Evolutionary conservation across 306 rosid genomes (phyloP).

Genomic region (Begonia fuchsioides): DNA sequence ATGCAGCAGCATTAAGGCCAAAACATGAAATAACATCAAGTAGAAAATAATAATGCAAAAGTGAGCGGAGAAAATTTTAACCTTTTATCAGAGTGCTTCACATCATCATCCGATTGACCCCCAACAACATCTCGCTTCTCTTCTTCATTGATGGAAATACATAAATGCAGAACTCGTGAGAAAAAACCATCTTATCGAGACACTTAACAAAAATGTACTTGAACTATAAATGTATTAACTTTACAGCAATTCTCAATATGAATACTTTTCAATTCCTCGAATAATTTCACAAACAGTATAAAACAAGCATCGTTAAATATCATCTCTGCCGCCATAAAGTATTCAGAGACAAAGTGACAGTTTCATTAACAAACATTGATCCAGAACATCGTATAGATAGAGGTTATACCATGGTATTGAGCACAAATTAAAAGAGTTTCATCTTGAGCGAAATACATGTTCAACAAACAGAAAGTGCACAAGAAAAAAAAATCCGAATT

Average conservation of each 20-base stretch:
- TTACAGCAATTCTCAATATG: too few relatives aligned
- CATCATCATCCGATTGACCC: constrained; percentile 22
- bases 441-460: too few relatives aligned
- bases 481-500: neutral
- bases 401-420: neutral
- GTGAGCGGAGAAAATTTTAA: constrained; percentile 8
- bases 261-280: too few relatives aligned
- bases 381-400: neutral
- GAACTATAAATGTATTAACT: too few relatives aligned
- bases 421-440: neutral
- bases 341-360: neutral
- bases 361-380: neutral
- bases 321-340: too few relatives aligned
- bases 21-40: neutral
- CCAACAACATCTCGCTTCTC: constrained; percentile 19
- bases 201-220: neutral
- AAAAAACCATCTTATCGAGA: neutral
- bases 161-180: constrained; percentile 4
- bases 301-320: too few relatives aligned
- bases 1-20: neutral
- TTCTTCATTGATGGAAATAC: constrained; percentile 23
- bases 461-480: too few relatives aligned
- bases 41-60: neutral
- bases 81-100: constrained; percentile 39
- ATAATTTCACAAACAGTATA: too few relatives aligned